These are phyloP conservation scores for Polytrichum commune DNA, from an alignment of 225 moss, liverwort and hornwort species.

Conservation along the genomic window DNA sequence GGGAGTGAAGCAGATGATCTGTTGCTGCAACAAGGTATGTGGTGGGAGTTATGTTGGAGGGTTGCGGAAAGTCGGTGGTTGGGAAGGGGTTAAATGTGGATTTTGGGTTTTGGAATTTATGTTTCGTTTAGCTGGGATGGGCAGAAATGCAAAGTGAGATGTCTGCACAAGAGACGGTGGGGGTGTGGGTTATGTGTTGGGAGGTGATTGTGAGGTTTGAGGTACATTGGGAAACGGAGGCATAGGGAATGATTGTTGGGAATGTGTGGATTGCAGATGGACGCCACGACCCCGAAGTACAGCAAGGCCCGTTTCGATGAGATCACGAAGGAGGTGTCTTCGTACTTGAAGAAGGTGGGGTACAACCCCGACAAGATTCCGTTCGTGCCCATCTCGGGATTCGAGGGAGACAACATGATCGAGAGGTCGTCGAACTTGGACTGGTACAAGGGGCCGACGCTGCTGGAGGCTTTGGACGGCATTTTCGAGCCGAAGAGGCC, in stretches of 20 bases:
- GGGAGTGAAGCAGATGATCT: slow-evolving; percentile 91
- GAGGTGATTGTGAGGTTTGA: too few relatives aligned
- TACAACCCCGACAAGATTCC: slow-evolving; percentile 35
- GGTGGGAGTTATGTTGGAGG: neutral
- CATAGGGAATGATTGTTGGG: rapidly evolving
- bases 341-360: slow-evolving; percentile 31
- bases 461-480: slow-evolving; percentile 17
- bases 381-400: slow-evolving; percentile 27
- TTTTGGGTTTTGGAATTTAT: neutral
- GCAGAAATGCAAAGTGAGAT: too few relatives aligned
- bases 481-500: slow-evolving; percentile 30
- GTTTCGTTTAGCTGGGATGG: too few relatives aligned
- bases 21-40: slow-evolving; percentile 55
- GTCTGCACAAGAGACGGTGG: too few relatives aligned
- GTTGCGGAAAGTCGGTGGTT: neutral
- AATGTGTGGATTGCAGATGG: slow-evolving; percentile 37
- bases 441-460: slow-evolving; percentile 30
- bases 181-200: too few relatives aligned
- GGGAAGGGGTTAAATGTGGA: neutral
- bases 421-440: slow-evolving; percentile 25
- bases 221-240: too few relatives aligned
- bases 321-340: slow-evolving; percentile 27
- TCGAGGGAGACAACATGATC: slow-evolving; percentile 38
- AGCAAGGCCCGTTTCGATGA: slow-evolving; percentile 31
- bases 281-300: slow-evolving; percentile 73